Evolutionary conservation across 306 rosid species (phyloP), one percentile per base, ranked within the genome.

Genomic region (Lupinus albus): DNA sequence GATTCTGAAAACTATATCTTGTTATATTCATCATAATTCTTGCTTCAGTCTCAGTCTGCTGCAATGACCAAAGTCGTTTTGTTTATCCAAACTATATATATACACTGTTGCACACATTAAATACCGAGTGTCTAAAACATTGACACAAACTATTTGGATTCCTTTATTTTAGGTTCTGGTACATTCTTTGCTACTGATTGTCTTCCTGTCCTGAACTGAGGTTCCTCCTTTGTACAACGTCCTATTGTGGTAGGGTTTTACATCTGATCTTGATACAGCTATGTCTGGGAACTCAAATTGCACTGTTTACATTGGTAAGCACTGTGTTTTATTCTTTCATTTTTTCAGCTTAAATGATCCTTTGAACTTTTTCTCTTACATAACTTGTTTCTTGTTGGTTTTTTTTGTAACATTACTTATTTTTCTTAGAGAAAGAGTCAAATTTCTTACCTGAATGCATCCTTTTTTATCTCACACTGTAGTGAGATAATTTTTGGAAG

Each of bases 211-310:
- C 64, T 14, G 58, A 47, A 65, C 11, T 16, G 46, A 21, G 59
- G 39, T 18, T 73, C 39, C 33, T 53, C 5, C 13, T 55, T 39
- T 63, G 10, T 30, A 41, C 70, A 20, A 7, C 21, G 16, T 54
- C 12, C 1, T 30, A 8, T n/a, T 7, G 45, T 33, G 13, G 17
- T 36, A 18, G 82, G 83, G 74, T 74, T 86, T 73, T 46, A 66
- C 57, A 1, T 67, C 25, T n/a, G 64, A 64, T 64, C 48, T 68
- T 21, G 73, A 71, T 45, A 35, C 60, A 10, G 16, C 49, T 14
- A 83, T 84, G 94, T 85, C 88, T 6, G 73, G 70, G 12, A 78
- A 61, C 76, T n/a, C 91, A 1, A 71, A 71, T 51, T 85, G 79
- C 73, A 66, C 81, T 33, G 62, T 88, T 47, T 85, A 83, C 51